Evolutionary conservation across 2,329 filamentous ascomycete species (phyloP).

Genomic region (Trichoderma harzianum): DNA sequence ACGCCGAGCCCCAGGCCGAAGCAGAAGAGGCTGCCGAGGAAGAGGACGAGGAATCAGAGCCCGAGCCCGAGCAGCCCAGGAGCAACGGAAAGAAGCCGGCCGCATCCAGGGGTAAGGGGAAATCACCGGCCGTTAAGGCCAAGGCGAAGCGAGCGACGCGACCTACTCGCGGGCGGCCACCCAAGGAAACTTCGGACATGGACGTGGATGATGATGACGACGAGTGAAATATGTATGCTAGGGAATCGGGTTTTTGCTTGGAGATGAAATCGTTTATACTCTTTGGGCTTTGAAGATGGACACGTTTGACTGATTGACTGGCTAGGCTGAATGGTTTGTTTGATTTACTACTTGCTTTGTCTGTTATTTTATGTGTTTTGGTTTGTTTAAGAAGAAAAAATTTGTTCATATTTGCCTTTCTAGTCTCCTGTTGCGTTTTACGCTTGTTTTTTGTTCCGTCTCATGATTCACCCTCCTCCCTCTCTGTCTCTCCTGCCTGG

Average conservation of each 20-base stretch:
- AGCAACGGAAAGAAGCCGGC: constrained; percentile 27
- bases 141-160: constrained; percentile 24
- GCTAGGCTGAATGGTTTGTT: not conserved
- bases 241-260: constrained; percentile 3
- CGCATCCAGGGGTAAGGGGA: constrained; percentile 25
- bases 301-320: not conserved
- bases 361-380: not conserved
- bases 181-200: constrained; percentile 33
- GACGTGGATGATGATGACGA: constrained; percentile 34
- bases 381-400: not conserved
- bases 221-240: constrained; percentile 15
- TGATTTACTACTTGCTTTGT: not conserved
- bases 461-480: not conserved
- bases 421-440: not conserved
- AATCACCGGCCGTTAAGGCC: constrained; percentile 26
- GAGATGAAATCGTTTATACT: constrained; percentile 1
- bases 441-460: not conserved
- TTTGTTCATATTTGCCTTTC: constrained; percentile 1
- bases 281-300: not conserved
- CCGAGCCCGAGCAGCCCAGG: constrained; percentile 21
- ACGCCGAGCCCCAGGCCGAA: constrained; percentile 19
- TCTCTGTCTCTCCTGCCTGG: not conserved
- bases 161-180: constrained; percentile 25
- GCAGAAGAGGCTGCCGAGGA: constrained; percentile 25
- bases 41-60: constrained; percentile 21